A percentile compares a stretch with the other conserved stretches of the same genome.
Evolutionary conservation across 1,139 yeast genomes (phyloP).

Genomic region (Taphrina pruni): DNA sequence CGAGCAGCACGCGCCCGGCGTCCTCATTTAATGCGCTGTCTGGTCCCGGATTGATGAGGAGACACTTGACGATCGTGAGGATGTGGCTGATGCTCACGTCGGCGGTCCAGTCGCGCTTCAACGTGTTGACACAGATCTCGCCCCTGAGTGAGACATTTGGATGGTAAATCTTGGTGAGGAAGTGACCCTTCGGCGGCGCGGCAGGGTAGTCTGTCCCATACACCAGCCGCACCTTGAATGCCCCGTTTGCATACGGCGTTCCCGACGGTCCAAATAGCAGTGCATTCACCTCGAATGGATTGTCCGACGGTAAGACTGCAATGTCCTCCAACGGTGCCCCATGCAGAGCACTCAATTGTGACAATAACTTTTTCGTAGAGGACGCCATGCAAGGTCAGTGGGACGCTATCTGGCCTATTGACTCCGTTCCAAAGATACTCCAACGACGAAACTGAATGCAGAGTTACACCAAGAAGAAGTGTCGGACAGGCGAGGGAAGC

Average conservation of each 20-base stretch:
- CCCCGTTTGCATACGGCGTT: slow-evolving; percentile 90
- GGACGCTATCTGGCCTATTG: no score
- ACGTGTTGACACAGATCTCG: slow-evolving; percentile 79
- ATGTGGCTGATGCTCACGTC: slow-evolving; percentile 52
- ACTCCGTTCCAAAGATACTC: no score
- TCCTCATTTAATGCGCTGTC: slow-evolving; percentile 53
- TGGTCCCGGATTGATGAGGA: slow-evolving; percentile 52
- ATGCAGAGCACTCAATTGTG: slow-evolving; percentile 3
- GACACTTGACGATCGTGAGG: slow-evolving; percentile 51
- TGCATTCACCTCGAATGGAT: slow-evolving; percentile 22
- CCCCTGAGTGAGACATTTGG: slow-evolving; percentile 84
- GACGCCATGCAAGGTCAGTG: slow-evolving; percentile 5
- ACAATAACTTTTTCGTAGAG: slow-evolving; percentile 11
- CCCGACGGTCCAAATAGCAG: slow-evolving; percentile 78
- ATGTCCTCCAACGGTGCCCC: slow-evolving; percentile 21
- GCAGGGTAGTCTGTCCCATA: slow-evolving; percentile 63
- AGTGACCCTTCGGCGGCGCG: slow-evolving; percentile 93
- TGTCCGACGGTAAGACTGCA: slow-evolving; percentile 22
- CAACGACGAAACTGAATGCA: no score
- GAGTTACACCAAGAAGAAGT: no score
- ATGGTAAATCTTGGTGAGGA: slow-evolving; percentile 86
- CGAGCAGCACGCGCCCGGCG: slow-evolving; percentile 51
- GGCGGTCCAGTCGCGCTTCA: slow-evolving; percentile 74
- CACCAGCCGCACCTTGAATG: slow-evolving; percentile 81
- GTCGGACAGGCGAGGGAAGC: neutral